Conservation (phyloP, 768 basidiomycete genomes). For the Lyophyllum semitale region DNA sequence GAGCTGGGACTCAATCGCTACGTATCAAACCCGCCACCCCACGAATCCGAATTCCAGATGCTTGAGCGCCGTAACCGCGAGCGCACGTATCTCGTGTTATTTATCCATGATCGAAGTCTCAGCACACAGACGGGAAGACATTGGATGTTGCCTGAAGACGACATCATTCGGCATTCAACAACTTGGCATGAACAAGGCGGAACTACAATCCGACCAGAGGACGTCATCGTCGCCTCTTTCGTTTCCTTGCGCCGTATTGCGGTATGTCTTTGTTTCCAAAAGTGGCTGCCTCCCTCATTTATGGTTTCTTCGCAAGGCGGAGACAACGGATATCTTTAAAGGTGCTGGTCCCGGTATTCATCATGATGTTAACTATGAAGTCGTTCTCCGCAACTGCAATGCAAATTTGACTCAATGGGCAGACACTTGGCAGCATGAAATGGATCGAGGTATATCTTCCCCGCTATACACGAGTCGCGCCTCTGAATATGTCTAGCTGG, state of each 20-base stretch:
- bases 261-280: conserved; percentile 42
- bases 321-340: conserved; percentile 68
- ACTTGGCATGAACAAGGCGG: conserved; percentile 72
- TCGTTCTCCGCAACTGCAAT: conserved; percentile 73
- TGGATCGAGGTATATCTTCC: conserved; percentile 60
- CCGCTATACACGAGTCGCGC: background rate
- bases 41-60: conserved; percentile 66
- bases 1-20: conserved; percentile 81
- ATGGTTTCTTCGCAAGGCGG: conserved; percentile 47
- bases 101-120: conserved; percentile 83
- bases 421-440: conserved; percentile 70
- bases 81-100: conserved; percentile 83
- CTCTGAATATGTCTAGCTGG: conserved; percentile 45
- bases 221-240: conserved; percentile 79
- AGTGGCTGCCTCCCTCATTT: conserved; percentile 1
- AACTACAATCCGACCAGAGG: conserved; percentile 64
- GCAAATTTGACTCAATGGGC: conserved; percentile 72
- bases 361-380: conserved; percentile 73
- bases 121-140: conserved; percentile 84
- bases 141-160: conserved; percentile 90
- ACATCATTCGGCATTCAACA: conserved; percentile 66
- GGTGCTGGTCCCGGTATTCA: conserved; percentile 40
- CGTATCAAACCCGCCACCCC: conserved; percentile 48
- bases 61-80: conserved; percentile 83
- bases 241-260: conserved; percentile 78